Base-by-base conservation (phyloP, 23 red algal genomes). In the Agarophyton chilense region DNA sequence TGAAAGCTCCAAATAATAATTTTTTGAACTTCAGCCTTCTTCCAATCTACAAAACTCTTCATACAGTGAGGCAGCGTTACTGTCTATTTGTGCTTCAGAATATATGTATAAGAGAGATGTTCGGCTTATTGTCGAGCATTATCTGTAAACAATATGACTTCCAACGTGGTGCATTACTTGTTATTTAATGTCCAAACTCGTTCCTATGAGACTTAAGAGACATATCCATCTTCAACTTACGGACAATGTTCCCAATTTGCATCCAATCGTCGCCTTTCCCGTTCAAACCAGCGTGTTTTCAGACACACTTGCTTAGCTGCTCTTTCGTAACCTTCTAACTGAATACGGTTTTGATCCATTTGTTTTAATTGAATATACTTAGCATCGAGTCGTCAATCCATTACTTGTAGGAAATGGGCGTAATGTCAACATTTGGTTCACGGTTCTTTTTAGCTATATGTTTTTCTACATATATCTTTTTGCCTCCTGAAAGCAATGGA, bases 361-460 rank as follows among this genome's bases (percentile, higher is more conserved):
- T 25, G 22, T 49, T 45, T 24, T 64, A 49, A 11, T 77, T 26
- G 63, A 88, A 88, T 1, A 63, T 41, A 21, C 44, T 24, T 11
- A 88, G 53, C 18, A 63, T 24, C n/a, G 52, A 40, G 31, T 88
- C 84, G 7, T 88, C 84, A 11, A 88, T 88, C 25, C 51, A 76
- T 26, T 67, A 67, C 52, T 52, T 75, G 52, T 75, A 88, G 7
- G 84, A 88, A 1, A 24, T 88, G 10, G 24, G 52, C 18, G 72
- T 57, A n/a, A 77, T 29, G 10, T 77, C 62, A 50, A 45, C 44
- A 22, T 55, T 55, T 31, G 56, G 84, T 51, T 88, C 29, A 26
- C 68, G 32, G 52, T 76, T 78, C 52, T 88, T 88, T 52, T 88
- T 68, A 0, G 7, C 68, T 9, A 88, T n/a, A 29, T 88, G 84